These are phyloP conservation scores for Pogostemon cablin DNA, from an alignment of 257 asterid genomes.

Conservation along the genomic window DNA sequence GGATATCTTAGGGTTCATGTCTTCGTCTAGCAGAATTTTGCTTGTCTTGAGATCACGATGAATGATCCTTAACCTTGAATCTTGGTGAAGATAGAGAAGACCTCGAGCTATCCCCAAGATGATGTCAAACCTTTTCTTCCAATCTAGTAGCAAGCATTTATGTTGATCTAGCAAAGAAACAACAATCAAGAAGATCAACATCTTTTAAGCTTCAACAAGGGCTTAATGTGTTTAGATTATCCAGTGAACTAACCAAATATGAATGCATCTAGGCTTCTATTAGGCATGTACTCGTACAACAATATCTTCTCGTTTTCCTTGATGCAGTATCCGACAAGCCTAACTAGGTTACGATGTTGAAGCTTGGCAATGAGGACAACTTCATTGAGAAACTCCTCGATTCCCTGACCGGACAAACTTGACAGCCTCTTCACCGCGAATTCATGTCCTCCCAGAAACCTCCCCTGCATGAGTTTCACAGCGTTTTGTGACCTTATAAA, in stretches of 20 bases:
- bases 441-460: slow-evolving; percentile 40
- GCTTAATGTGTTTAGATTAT: neutral
- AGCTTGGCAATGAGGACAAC: slow-evolving; percentile 49
- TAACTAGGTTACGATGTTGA: slow-evolving; percentile 53
- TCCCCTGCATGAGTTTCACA: slow-evolving; percentile 38
- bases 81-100: slow-evolving; percentile 47
- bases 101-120: slow-evolving; percentile 49
- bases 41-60: slow-evolving; percentile 48
- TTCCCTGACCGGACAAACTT: slow-evolving; percentile 43
- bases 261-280: slow-evolving; percentile 49
- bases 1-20: slow-evolving; percentile 49
- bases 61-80: slow-evolving; percentile 45
- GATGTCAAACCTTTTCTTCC: slow-evolving; percentile 42
- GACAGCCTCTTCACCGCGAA: slow-evolving; percentile 56
- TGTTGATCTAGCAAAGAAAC: slow-evolving; percentile 30
- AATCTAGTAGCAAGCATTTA: slow-evolving; percentile 34
- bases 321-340: slow-evolving; percentile 52
- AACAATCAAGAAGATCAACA: neutral
- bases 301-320: slow-evolving; percentile 43
- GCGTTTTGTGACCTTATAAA: too few relatives aligned
- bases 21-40: slow-evolving; percentile 45
- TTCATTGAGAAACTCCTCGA: slow-evolving; percentile 49
- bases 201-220: neutral
- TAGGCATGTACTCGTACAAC: slow-evolving; percentile 50
- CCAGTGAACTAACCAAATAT: slow-evolving; percentile 43